A percentile compares a stretch with the other conserved stretches of the same genome.
These are phyloP conservation scores for Aspergillus taichungensis DNA, from an alignment of 495 filamentous ascomycete species.

Conservation along the genomic window DNA sequence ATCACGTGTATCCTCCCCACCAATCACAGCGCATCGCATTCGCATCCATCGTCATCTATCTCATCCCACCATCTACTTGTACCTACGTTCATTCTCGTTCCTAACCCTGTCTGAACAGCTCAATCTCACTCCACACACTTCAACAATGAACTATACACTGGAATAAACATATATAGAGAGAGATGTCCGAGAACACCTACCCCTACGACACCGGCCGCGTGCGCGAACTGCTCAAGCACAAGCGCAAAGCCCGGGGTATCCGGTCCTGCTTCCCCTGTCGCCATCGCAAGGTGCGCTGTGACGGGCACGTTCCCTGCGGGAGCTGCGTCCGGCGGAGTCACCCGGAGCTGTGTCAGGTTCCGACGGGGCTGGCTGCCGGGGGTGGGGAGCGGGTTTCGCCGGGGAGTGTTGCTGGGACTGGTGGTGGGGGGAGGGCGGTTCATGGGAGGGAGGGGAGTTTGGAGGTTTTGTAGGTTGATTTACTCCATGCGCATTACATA, in stretches of 20 bases:
- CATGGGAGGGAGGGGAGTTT: neutral
- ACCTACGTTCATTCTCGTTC: no score
- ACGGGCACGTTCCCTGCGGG: slow-evolving; percentile 54
- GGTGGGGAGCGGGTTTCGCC: neutral
- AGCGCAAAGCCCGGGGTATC: slow-evolving; percentile 18
- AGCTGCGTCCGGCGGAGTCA: slow-evolving; percentile 57
- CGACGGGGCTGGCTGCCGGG: slow-evolving; percentile 5
- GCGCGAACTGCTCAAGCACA: slow-evolving; percentile 12
- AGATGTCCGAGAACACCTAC: slow-evolving; percentile 7
- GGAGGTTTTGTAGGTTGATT: slow-evolving; percentile 1
- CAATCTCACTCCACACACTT: no score
- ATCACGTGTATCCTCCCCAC: no score
- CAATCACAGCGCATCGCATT: no score
- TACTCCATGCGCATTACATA: no score
- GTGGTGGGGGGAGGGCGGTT: neutral
- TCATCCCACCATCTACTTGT: no score
- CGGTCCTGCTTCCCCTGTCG: slow-evolving; percentile 26
- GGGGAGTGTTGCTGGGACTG: neutral
- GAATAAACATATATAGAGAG: neutral
- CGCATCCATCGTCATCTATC: no score
- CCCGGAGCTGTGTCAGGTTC: slow-evolving; percentile 43
- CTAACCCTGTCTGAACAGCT: no score
- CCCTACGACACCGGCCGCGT: slow-evolving; percentile 11
- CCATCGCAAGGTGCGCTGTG: slow-evolving; percentile 43
- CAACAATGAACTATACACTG: no score